These are phyloP conservation scores for Globisporangium sylvaticum DNA, from an alignment of 352 stramenopile genomes.

Conservation along the genomic window DNA sequence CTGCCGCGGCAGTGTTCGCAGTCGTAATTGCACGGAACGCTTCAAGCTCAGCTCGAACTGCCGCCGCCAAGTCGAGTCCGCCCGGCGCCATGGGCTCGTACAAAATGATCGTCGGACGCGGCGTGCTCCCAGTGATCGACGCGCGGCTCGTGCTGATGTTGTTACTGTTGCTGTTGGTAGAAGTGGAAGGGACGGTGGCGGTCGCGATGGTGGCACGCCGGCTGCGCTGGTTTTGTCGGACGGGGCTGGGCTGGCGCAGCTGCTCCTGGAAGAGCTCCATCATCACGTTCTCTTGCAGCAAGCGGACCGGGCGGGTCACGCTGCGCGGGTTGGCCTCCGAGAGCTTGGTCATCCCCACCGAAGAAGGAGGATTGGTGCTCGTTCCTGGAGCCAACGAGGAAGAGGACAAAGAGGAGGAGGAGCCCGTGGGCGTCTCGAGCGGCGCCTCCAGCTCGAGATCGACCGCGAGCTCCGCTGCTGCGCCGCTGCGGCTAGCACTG, in stretches of 20 bases:
- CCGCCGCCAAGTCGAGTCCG: neutral
- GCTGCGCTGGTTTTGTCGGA: constrained; percentile 6
- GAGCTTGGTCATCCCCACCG: constrained; percentile 3
- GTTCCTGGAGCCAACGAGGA: too few species aligned
- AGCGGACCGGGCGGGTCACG: constrained; percentile 19
- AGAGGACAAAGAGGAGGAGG: neutral
- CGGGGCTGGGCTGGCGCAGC: constrained; percentile 18
- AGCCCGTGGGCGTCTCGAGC: constrained; percentile 10
- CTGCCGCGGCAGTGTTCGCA: constrained; percentile 15
- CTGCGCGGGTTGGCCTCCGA: constrained; percentile 5
- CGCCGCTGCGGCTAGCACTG: neutral
- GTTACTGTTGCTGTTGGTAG: neutral
- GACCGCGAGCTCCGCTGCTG: neutral
- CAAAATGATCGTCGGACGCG: constrained; percentile 14
- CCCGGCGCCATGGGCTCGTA: constrained; percentile 1
- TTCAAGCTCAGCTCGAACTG: neutral
- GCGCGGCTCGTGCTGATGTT: constrained; percentile 1
- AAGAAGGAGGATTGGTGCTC: too few species aligned
- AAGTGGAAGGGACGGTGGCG: neutral
- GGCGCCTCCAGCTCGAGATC: neutral
- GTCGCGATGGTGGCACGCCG: neutral
- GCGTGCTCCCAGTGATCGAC: constrained; percentile 3
- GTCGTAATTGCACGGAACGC: neutral
- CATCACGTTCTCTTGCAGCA: constrained; percentile 39
- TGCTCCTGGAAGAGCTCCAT: constrained; percentile 43